Evolutionary conservation across 176 grass and related monocot species (phyloP), one percentile per base, ranked within the genome.

Genomic region (Pharus latifolius): DNA sequence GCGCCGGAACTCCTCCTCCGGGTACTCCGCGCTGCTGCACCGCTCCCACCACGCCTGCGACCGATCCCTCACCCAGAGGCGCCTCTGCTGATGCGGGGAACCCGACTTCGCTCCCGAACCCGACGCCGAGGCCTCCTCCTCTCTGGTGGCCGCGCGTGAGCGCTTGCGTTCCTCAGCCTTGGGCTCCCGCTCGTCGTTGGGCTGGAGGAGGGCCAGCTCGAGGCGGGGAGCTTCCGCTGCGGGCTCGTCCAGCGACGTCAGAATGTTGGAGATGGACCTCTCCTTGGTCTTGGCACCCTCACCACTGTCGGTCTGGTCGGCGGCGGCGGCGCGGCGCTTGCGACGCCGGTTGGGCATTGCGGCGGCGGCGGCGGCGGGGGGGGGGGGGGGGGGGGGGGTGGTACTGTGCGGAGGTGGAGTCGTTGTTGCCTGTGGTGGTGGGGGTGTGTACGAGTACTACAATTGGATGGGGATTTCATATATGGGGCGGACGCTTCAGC

Each of bases 41-140:
- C 7, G 32, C 8, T 83, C 85, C 85, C 85, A 88, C 85, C 85
- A 88, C 2, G 80, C 85, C 31, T 69, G 64, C 3, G 85, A 88
- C 7, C 75, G 74, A 74, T 83, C 80, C 80, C 79, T 88, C 0
- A 88, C 85, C 85, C 85, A 88, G 0, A 88, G 74, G 2, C 85
- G 60, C 0, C 75, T 41, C 40, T 80, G 85, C 29, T 88, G 68
- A 32, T 63, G 77, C 67, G 9, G 19, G n/a, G n/a, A n/a, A n/a
- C n/a, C n/a, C n/a, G n/a, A n/a, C n/a, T n/a, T n/a, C n/a, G n/a
- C n/a, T n/a, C n/a, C n/a, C n/a, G n/a, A n/a, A n/a, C n/a, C n/a
- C n/a, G 70, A 15, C 4, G 52, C 5, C 1, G 27, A 7, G 49
- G 35, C 8, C 20, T 15, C 17, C 0, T 25, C 67, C 49, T 32